Conservation (phyloP, 2,329 filamentous ascomycete genomes). For the Verticillium dahliae region DNA sequence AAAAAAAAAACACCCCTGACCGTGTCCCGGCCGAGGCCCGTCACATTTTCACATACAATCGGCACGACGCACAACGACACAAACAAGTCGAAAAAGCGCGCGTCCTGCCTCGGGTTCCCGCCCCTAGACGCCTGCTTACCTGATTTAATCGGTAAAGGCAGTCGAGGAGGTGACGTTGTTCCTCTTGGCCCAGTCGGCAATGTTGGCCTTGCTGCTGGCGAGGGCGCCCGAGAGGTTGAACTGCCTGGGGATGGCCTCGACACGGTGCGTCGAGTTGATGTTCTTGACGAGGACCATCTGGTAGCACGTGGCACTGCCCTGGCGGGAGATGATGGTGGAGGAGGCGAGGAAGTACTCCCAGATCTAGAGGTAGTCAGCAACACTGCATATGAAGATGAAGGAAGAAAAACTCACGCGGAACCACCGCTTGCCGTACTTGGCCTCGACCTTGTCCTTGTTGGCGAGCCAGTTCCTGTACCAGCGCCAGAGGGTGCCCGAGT, state of each 20-base stretch:
- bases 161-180: constrained; percentile 13
- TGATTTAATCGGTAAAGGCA: constrained; percentile 5
- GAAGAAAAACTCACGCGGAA: constrained; percentile 57
- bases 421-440: constrained; percentile 82
- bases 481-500: constrained; percentile 81
- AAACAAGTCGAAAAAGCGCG: too few relatives aligned
- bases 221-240: constrained; percentile 55
- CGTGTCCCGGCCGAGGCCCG: background rate
- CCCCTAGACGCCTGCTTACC: background rate
- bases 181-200: constrained; percentile 23
- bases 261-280: constrained; percentile 71
- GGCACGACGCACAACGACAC: too few relatives aligned
- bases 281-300: constrained; percentile 79
- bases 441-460: constrained; percentile 78
- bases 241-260: constrained; percentile 62
- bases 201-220: constrained; percentile 21
- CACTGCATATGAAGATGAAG: background rate
- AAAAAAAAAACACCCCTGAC: background rate
- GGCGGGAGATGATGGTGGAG: constrained; percentile 69
- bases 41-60: background rate
- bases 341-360: constrained; percentile 81
- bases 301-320: constrained; percentile 71
- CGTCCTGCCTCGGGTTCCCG: background rate
- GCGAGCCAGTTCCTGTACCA: constrained; percentile 92
- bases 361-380: constrained; percentile 71